Evolutionary conservation across 116 monocot genomes (phyloP).

Genomic region (Posidonia oceanica): DNA sequence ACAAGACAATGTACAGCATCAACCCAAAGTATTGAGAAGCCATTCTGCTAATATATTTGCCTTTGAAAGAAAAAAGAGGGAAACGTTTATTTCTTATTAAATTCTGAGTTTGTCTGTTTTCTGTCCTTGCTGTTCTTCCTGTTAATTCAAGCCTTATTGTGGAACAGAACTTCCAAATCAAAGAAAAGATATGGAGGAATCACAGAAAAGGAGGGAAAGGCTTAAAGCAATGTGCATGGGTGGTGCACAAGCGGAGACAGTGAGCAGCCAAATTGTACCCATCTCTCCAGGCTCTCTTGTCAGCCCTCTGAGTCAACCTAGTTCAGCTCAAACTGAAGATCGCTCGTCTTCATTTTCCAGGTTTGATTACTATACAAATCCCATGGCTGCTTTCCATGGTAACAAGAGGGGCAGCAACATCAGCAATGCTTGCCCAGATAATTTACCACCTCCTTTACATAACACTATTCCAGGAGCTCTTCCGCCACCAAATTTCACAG

Average conservation of each 20-base stretch:
- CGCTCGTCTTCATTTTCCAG: constrained; percentile 5
- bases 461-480: constrained; percentile 10
- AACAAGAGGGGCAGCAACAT: not conserved
- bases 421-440: not conserved
- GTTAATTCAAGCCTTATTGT: not conserved
- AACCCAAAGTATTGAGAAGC: too few species aligned
- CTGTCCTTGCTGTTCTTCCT: not conserved
- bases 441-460: not conserved
- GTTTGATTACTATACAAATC: constrained; percentile 37
- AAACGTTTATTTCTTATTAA: not conserved
- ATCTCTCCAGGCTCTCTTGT: constrained; percentile 4
- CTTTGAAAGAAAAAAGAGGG: not conserved
- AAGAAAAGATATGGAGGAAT: constrained; percentile 20
- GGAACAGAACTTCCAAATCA: not conserved
- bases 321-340: not conserved
- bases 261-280: not conserved
- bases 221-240: constrained; percentile 20
- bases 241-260: constrained; percentile 1
- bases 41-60: too few species aligned
- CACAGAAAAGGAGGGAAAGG: constrained; percentile 29
- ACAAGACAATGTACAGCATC: too few species aligned
- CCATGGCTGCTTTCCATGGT: constrained; percentile 28
- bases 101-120: not conserved
- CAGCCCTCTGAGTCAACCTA: constrained; percentile 15
- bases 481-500: constrained; percentile 17